Base-by-base conservation (phyloP, 305 asterid species). In the Ilex paraguariensis region DNA sequence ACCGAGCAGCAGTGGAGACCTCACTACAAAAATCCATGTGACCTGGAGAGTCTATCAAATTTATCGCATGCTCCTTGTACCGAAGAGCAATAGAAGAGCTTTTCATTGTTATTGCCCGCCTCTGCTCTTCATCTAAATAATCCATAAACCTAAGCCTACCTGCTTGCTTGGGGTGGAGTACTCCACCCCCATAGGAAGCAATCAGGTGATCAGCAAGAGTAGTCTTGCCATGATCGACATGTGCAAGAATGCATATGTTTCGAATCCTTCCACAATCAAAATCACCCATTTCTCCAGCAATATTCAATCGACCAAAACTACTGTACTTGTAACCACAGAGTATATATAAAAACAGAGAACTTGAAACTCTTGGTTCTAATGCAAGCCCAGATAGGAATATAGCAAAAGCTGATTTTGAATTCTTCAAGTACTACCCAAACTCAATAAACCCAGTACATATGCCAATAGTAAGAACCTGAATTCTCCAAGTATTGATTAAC, bases 1-100 rank as follows among this genome's bases (percentile, higher is more conserved):
- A 78, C 66, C 98, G 83, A 0, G 98, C 98, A 13, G 98, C 98
- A 9, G 97, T 88, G 3, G 98, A 92, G 9, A 92, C 98, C 83
- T 92, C 98, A 75, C 98, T 84, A 57, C 98, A 92, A 70, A 92
- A 92, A 64, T 92, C 98, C 97, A 92, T 92, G 66, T 92, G 98
- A 13, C 98, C 98, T 0, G 98, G 98, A 49, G 98, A 92, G 75
- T 92, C 98, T 52, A 92, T 92, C 36, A 92, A 78, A 66, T 92
- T 92, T 12, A 92, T 67, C 3, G 78, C 72, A 69, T 89, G 75
- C 9, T 78, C 82, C 32, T 76, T 73, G 70, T 56, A 89, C 61
- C 77, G 78, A 57, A 91, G 87, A 56, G 79, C 82, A 60, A 92
- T 92, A 7, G 98, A 89, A 5, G 98, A 89, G 70, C 98, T 92